A percentile compares a stretch with the other conserved stretches of the same genome.
Conservation (phyloP, 108 stramenopile species). For the Nitzschia palea region DNA sequence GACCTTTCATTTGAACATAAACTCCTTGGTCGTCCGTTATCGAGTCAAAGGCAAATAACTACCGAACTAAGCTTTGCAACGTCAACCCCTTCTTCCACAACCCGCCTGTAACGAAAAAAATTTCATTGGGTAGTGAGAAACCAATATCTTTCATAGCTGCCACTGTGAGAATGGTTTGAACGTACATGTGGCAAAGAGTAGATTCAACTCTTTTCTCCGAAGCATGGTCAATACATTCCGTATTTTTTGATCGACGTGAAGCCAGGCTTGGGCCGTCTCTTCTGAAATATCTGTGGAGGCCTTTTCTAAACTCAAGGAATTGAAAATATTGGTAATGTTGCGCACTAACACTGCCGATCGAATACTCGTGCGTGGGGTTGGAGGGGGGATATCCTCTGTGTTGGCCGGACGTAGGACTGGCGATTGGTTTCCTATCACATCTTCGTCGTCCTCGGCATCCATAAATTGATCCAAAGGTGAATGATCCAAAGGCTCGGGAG, state of each 20-base stretch:
- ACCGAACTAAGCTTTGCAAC: conserved; percentile 67
- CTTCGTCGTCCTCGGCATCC: conserved; percentile 23
- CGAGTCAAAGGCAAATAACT: conserved; percentile 55
- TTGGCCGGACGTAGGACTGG: too few relatives aligned
- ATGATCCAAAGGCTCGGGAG: too few relatives aligned
- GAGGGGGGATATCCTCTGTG: not conserved
- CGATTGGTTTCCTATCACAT: not conserved
- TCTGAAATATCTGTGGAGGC: conserved; percentile 1
- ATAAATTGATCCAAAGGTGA: conserved; percentile 20
- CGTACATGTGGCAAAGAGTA: conserved; percentile 58
- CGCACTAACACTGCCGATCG: conserved; percentile 41
- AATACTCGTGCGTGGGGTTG: not conserved
- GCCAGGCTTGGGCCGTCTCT: conserved; percentile 30
- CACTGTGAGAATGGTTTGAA: not conserved
- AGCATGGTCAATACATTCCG: conserved; percentile 42
- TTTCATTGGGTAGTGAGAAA: not conserved
- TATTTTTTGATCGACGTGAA: conserved; percentile 33
- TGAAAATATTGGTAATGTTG: conserved; percentile 47
- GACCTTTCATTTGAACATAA: conserved; percentile 76
- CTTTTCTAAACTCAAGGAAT: conserved; percentile 30
- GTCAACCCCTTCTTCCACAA: conserved; percentile 75
- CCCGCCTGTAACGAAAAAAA: conserved; percentile 15
- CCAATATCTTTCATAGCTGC: not conserved
- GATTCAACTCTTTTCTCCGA: conserved; percentile 46
- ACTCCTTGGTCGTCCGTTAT: conserved; percentile 46